Base-by-base conservation (phyloP, 768 basidiomycete genomes). In the Leccinellum rugosiceps region DNA sequence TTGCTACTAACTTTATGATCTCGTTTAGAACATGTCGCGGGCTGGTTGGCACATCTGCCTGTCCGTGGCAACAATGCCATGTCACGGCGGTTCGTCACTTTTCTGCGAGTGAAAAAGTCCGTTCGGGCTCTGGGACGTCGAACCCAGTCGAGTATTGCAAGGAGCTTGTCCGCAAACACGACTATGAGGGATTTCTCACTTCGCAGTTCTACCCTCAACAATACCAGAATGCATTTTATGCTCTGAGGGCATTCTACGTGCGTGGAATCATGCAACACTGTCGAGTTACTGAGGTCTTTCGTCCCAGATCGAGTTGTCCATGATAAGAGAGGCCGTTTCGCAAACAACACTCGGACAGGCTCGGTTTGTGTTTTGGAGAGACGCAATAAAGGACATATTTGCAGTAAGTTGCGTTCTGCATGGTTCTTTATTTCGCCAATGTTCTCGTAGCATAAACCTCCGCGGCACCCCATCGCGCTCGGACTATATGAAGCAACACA, bases 301-400 rank as follows among this genome's bases (percentile, higher is more conserved):
- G 48, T 51, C 17, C 14, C 44, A 92, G 88, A 82, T 89, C 53
- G 92, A 94, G 68, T 72, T 93, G 53, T 86, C 91, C 10, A 87
- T 77, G 68, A 74, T 92, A 17, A 88, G 86, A 70, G 92, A 94
- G 59, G 76, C 79, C 38, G 87, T 90, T 14, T 89, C 90, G 17
- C 88, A 87, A 57, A 68, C 82, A 34, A 77, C 81, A 38, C 83
- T 94, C 55, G 92, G 90, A n/a, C 83, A 84, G 68, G 90, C 92
- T 80, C 80, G 90, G 61, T 82, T 92, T 77, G 86, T 92, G 68
- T 94, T 93, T 69, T 94, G 92, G 92, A 82, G 84, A 63, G 90
- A 94, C 66, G 85, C 88, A 13, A 66, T 93, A 26, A 88, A 85
- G 64, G 80, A 74, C 48, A 82, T 92, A 21, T 75, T 75, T 64